Base-by-base conservation (phyloP, 768 basidiomycete species). In the Mycena latifolia region DNA sequence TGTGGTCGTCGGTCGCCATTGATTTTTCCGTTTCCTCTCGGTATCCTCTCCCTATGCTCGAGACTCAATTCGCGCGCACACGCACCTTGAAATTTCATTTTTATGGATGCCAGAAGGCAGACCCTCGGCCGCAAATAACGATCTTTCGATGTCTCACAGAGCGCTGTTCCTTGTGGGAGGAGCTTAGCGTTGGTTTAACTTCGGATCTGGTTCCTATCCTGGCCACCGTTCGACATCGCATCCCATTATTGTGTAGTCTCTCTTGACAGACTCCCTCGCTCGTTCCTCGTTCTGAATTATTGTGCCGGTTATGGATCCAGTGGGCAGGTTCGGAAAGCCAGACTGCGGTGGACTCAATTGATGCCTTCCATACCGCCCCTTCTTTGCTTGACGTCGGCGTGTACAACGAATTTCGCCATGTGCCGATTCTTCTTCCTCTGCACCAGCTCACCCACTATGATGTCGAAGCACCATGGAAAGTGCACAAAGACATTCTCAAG, bases 381-480 rank as follows among this genome's bases (percentile, higher is more conserved):
- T 65, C 56, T 31, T 25, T 65, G 11, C 22, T 51, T 12, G 51
- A 65, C 33, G 22, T 39, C 10, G 27, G 3, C 8, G 28, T 37
- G 29, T 5, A 1, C 24, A 52, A 45, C 24, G 28, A 55, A 22
- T 20, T 8, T 51, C 28, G 31, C 24, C 25, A n/a, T 5, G 3
- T 45, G 3, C 24, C 51, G 2, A 37, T 37, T 22, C 17, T 27
- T n/a, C 25, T 59, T 29, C 63, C 63, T 10, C 11, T 25, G 6
- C 56, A 65, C 9, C 55, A 52, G 17, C 63, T 65, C 51, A 54
- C 51, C 14, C 31, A 25, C 11, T 54, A 47, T 14, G n/a, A 28
- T 8, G 15, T 47, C 14, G 25, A 54, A 5, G 27, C 29, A 20
- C 28, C 56, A 2, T 59, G 56, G 56, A 25, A 47, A 1, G 14